Evolutionary conservation across 2,329 filamentous ascomycete species (phyloP).

Genomic region (Aspergillus neotritici): DNA sequence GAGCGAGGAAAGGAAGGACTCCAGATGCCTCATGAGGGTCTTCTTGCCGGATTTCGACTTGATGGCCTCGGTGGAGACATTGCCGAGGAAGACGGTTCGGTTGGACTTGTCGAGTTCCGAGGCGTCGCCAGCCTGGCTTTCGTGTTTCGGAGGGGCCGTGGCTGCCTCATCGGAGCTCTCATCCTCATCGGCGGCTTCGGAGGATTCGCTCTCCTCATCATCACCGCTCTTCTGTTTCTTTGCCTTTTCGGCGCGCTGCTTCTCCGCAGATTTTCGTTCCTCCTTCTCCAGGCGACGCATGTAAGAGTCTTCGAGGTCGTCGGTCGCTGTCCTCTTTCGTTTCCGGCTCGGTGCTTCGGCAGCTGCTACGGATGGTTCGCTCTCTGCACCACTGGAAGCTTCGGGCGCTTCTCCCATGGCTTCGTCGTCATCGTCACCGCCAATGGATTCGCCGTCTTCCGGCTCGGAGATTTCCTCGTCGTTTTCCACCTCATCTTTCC

Average conservation of each 20-base stretch:
- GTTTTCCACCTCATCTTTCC: constrained; percentile 16
- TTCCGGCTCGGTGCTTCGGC: constrained; percentile 38
- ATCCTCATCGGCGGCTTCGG: constrained; percentile 25
- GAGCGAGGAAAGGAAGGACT: constrained; percentile 61
- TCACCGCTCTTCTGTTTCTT: constrained; percentile 36
- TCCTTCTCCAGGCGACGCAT: constrained; percentile 42
- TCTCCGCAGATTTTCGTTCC: constrained; percentile 33
- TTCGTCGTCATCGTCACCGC: constrained; percentile 28
- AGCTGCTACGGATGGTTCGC: constrained; percentile 35
- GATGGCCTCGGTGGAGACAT: constrained; percentile 78
- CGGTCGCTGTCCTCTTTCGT: constrained; percentile 50
- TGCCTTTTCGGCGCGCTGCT: constrained; percentile 30
- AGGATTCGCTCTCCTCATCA: constrained; percentile 41
- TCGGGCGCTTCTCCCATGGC: constrained; percentile 42
- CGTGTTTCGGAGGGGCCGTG: constrained; percentile 33
- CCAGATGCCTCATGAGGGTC: constrained; percentile 67
- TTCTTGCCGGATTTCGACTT: constrained; percentile 77
- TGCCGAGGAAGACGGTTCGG: constrained; percentile 87
- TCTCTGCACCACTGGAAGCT: constrained; percentile 43
- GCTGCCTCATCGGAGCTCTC: constrained; percentile 28
- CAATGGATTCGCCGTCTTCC: constrained; percentile 17
- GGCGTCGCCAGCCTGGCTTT: constrained; percentile 31
- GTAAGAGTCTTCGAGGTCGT: constrained; percentile 41
- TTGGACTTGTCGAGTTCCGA: constrained; percentile 74
- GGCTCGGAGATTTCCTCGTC: constrained; percentile 21